These are phyloP conservation scores for Tagetes patula DNA, from an alignment of 129 eudicot species.

Conservation along the genomic window DNA sequence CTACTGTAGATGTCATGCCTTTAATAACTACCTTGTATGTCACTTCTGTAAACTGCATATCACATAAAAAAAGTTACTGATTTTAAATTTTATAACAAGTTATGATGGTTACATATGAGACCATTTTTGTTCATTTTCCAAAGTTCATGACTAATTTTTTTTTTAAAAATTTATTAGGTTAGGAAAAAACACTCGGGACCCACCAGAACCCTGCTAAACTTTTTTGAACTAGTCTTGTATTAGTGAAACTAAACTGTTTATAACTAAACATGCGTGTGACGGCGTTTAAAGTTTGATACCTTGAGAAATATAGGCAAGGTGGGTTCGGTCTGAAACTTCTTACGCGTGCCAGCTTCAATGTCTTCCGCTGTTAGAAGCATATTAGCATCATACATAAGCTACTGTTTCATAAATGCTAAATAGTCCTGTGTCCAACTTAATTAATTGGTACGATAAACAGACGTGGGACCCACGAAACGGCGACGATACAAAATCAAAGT, in stretches of 20 bases:
- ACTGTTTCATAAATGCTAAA: neutral
- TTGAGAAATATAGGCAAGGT: constrained; percentile 87
- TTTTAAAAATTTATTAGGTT: constrained; percentile 1
- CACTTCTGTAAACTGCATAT: constrained; percentile 82
- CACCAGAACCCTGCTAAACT: neutral
- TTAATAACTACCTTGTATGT: constrained; percentile 66
- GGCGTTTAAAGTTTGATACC: constrained; percentile 39
- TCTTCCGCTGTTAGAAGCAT: constrained; percentile 71
- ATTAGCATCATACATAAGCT: neutral
- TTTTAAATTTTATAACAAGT: neutral
- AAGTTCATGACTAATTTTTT: neutral
- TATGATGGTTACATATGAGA: neutral
- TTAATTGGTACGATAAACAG: neutral
- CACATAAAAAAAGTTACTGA: neutral
- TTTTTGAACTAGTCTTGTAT: constrained; percentile 51
- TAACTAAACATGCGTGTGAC: constrained; percentile 12
- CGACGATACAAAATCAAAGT: constrained; percentile 2
- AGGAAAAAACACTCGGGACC: neutral
- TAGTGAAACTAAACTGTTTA: constrained; percentile 34
- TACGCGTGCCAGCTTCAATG: constrained; percentile 73
- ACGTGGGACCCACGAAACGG: constrained; percentile 14
- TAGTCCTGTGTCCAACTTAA: too few species aligned
- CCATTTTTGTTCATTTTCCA: constrained; percentile 14
- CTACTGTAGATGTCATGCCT: constrained; percentile 63
- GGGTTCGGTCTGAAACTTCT: constrained; percentile 79